Evolutionary conservation across 257 asterid genomes (phyloP), one percentile per base, ranked within the genome.

Genomic region (Nicotiana attenuata): DNA sequence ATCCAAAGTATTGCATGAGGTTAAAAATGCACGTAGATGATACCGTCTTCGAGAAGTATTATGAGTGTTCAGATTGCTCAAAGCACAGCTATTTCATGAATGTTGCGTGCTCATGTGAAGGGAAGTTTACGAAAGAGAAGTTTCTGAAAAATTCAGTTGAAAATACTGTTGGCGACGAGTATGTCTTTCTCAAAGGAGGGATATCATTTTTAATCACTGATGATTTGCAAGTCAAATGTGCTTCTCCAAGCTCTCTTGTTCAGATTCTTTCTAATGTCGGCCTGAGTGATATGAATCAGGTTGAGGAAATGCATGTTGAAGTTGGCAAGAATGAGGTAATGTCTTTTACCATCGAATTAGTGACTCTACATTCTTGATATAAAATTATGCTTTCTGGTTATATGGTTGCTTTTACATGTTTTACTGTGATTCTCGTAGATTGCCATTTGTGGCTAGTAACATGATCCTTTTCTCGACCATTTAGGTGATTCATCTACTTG

Each of bases 281-380:
- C 13, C 67, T 24, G 16, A 61, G 20, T n/a, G 64, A 61, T 5
- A 38, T 59, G 20, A 19, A 26, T 17, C 45, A 19, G 9, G 50
- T 50, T 9, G n/a, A 28, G 57, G 77, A 76, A 57, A 47, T 41
- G 73, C 71, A 7, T 3, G 67, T 75, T 1, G 41, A 47, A 22
- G 65, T 82, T 75, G 75, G 77, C 35, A 41, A 41, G 28, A 56
- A 82, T 19, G 65, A 75, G 81, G 84, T 82, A 61, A 41, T 19
- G 14, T 29, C 38, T 9, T 19, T 7, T 38, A 80, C 33, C 5
- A 69, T 69, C 3, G 3, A 3, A 20, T n/a, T 19, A 59, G 45
- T 35, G 9, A 35, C 10, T 38, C 47, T 38, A 38, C 28, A n/a
- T 19, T 57, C 28, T n/a, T 57, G 9, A 69, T 38, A 41, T 0